Evolutionary conservation across 2,329 filamentous ascomycete species (phyloP), one percentile per base, ranked within the genome.

Genomic region (Diaporthe destruens): DNA sequence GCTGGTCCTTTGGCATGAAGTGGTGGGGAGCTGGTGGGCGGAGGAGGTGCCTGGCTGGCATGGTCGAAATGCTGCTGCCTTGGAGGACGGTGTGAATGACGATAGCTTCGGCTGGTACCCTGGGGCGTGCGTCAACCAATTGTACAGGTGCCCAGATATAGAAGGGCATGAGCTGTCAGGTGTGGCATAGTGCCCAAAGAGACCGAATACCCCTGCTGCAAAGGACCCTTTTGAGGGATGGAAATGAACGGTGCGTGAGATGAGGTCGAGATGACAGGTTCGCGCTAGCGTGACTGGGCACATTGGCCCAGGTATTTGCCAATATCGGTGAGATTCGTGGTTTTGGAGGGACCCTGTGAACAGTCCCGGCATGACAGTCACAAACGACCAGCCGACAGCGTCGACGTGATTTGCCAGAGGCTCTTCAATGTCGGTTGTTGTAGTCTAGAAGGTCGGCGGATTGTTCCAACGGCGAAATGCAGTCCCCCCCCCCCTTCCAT

Each of bases 101-200:
- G 61, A 51, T 65, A 36, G 61, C 44, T 51, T 51, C 29, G 44
- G 44, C 51, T 65, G 61, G 23, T 65, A 6, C 29, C 12, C 49
- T 47, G 44, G 34, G 29, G 44, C 20, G 32, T 36, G 44, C 29
- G 14, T 51, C 32, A 20, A 6, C 61, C 44, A 51, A 53, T 66
- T 36, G 12, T 4, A 32, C 32, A 66, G 47, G n/a, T 66, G 61
- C 61, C 61, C 61, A 51, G 32, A 66, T 66, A 29, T 66, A 47
- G 61, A 66, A 66, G 61, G 14, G 32, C 32, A 39, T 53, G 47
- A 39, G 61, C 25, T 66, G 61, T 39, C 61, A 53, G 61, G 61
- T 66, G 61, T 53, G 61, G 47, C 47, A 53, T 66, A 12, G 61
- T 66, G 61, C 61, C 61, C 61, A 66, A 53, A 66, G 61, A 53